Evolutionary conservation across 345 rosid species (phyloP), one percentile per base, ranked within the genome.

Genomic region (Populus pruinosa): DNA sequence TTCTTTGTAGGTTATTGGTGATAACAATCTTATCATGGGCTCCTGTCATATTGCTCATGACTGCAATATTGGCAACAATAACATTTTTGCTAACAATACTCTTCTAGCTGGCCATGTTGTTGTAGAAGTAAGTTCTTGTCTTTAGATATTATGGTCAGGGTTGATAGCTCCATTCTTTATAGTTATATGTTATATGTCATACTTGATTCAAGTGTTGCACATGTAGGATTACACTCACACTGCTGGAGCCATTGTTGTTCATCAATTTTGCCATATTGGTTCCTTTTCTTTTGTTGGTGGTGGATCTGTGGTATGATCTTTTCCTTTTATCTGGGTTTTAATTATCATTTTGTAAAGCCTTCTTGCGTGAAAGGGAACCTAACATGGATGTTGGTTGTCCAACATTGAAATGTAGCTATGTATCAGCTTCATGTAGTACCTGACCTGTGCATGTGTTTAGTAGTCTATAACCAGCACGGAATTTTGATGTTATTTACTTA

Each of bases 11-110:
- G 96, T 92, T 23, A 88, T 96, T 79, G 98, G 98, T 67, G 81
- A 90, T 79, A 89, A 87, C 85, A 96, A 96, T 84, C 93, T 96
- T 73, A 85, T 96, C 79, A 96, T 96, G 99, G 99, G 98, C 5
- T 91, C 99, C 53, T 91, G 99, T 81, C 99, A 93, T 82, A 86
- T 96, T 79, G 99, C 98, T 41, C 99, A 93, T 82, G 99, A 93
- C 83, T 96, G 98, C 85, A 90, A 88, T 82, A 90, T 92, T 53
- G 96, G 99, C 21, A 88, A 89, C 87, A 76, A 55, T 83, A 96
- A 96, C 90, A 93, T 96, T 74, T 91, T 93, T 81, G 94, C 97
- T 31, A 93, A 93, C 77, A 89, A 77, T 83, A 93, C 92, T 56
- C 97, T 95, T 88, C 85, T 96, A 70, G 98, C 98, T 0, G 99